Conservation (phyloP, 1,139 yeast genomes). For the Hansenula sp. region DNA sequence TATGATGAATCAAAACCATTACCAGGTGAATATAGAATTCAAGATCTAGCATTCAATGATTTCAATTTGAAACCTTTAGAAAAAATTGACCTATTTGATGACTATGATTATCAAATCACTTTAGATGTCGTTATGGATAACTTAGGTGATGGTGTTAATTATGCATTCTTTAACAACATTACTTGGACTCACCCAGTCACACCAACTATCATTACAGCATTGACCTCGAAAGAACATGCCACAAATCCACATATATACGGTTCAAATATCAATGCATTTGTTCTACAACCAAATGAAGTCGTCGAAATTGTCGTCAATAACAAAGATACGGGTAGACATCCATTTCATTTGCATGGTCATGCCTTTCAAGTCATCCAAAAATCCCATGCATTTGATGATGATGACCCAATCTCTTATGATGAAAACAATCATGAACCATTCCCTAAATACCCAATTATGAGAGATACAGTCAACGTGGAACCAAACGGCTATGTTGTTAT, state of each 20-base stretch:
- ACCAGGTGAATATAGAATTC: constrained; percentile 21
- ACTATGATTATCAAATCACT: constrained; percentile 57
- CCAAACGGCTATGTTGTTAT: constrained; percentile 65
- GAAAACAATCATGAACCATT: constrained; percentile 38
- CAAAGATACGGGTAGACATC: constrained; percentile 73
- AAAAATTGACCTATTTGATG: constrained; percentile 41
- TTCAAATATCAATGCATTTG: constrained; percentile 59
- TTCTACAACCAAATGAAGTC: constrained; percentile 57
- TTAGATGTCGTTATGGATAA: constrained; percentile 64
- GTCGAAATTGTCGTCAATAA: constrained; percentile 69
- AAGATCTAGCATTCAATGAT: constrained; percentile 44
- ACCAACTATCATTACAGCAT: constrained; percentile 59
- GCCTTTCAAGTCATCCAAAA: constrained; percentile 65
- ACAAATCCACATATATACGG: constrained; percentile 56
- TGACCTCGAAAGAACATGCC: constrained; percentile 46
- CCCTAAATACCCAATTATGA: constrained; percentile 56
- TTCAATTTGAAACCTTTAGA: constrained; percentile 47
- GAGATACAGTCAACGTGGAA: constrained; percentile 65
- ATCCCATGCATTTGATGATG: constrained; percentile 49
- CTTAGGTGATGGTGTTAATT: constrained; percentile 67
- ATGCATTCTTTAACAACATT: constrained; percentile 71
- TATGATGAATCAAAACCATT: constrained; percentile 38
- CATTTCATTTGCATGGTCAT: constrained; percentile 83
- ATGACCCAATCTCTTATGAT: constrained; percentile 50
- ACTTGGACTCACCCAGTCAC: constrained; percentile 62